Conservation (phyloP, 2,329 filamentous ascomycete genomes). For the Aspergillus piperis region DNA sequence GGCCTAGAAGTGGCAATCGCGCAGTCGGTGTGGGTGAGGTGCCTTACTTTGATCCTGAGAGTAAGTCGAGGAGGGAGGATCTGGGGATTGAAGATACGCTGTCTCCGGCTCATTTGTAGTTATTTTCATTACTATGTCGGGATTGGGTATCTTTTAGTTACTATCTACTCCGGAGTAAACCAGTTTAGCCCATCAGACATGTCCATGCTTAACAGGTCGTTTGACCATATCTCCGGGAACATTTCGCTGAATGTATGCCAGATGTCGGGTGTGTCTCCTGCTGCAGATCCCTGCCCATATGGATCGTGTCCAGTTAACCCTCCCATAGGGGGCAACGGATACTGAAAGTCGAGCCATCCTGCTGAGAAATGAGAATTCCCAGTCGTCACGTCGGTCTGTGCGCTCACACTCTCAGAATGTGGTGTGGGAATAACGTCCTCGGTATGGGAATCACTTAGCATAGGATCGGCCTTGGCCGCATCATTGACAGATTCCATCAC, state of each 20-base stretch:
- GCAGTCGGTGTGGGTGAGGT: conserved; percentile 94
- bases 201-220: background rate
- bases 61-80: conserved; percentile 21
- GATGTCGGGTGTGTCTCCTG: background rate
- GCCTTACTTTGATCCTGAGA: conserved; percentile 19
- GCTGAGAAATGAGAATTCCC: background rate
- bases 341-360: background rate
- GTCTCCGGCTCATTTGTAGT: conserved; percentile 18
- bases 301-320: background rate
- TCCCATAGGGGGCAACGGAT: background rate
- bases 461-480: background rate
- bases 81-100: conserved; percentile 23
- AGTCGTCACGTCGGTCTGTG: background rate
- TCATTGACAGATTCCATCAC: conserved; percentile 20
- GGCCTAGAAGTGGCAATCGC: conserved; percentile 86
- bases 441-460: background rate
- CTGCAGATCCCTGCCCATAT: too few relatives aligned
- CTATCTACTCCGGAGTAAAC: background rate
- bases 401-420: background rate
- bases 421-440: background rate
- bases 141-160: too few relatives aligned
- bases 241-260: background rate
- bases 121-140: too few relatives aligned
- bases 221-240: background rate
- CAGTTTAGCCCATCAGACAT: background rate